Evolutionary conservation across 2,329 filamentous ascomycete genomes (phyloP).

Genomic region (Colletotrichum cordylinicola): DNA sequence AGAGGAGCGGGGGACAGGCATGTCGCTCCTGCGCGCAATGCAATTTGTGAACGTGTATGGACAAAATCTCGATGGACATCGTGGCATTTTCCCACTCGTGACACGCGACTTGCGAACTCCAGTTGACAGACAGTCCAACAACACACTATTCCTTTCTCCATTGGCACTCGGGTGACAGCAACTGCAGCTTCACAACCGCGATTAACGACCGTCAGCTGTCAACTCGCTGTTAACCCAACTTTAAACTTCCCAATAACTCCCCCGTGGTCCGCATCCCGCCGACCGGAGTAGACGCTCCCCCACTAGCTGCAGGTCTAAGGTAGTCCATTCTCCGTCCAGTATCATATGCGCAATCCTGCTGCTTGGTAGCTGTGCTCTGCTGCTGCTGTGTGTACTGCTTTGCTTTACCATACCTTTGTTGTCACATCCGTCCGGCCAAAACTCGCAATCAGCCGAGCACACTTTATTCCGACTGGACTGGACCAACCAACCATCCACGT

Average conservation of each 20-base stretch:
- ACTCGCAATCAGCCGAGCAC: slow-evolving; percentile 11
- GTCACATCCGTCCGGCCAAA: neutral
- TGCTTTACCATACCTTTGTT: neutral
- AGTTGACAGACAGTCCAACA: neutral
- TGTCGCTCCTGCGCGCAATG: neutral
- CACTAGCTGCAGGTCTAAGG: slow-evolving; percentile 15
- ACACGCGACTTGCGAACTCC: neutral
- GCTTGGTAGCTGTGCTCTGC: neutral
- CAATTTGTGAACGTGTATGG: neutral
- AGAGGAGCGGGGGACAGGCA: neutral
- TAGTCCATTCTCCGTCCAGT: neutral
- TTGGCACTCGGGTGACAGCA: neutral
- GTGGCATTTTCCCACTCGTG: slow-evolving; percentile 9
- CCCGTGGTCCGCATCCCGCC: slow-evolving; percentile 8
- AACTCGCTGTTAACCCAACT: neutral
- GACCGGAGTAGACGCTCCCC: slow-evolving; percentile 10
- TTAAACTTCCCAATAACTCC: neutral
- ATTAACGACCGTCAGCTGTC: neutral
- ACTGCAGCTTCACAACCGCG: neutral
- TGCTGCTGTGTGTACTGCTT: neutral
- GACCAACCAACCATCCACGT: neutral
- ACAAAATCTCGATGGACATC: neutral
- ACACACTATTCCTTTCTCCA: neutral
- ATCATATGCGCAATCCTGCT: slow-evolving; percentile 12
- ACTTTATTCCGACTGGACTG: slow-evolving; percentile 5